Evolutionary conservation across 2,329 filamentous ascomycete species (phyloP).

Genomic region (Paecilomyces fulvus): DNA sequence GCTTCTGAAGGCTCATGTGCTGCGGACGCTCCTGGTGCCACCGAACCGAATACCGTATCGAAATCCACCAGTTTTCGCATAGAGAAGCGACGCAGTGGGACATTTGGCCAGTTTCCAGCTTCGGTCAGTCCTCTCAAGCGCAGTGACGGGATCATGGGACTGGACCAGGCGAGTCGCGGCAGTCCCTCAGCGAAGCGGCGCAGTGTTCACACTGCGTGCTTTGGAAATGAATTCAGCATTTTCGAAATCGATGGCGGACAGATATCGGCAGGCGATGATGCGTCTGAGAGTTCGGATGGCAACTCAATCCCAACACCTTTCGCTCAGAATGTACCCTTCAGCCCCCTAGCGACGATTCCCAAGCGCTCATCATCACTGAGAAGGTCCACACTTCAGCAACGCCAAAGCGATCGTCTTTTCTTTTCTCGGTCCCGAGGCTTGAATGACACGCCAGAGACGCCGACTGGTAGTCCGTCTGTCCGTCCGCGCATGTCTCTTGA

Average conservation of each 20-base stretch:
- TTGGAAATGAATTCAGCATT: constrained; percentile 60
- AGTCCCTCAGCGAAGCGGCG: constrained; percentile 87
- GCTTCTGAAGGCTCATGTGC: background rate
- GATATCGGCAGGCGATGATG: constrained; percentile 18
- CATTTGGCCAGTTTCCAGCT: constrained; percentile 43
- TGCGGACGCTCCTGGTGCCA: background rate
- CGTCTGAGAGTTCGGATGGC: constrained; percentile 19
- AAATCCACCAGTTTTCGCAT: constrained; percentile 36
- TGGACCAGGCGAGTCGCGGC: constrained; percentile 68
- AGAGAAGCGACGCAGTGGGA: constrained; percentile 42
- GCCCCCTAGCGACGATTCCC: constrained; percentile 49
- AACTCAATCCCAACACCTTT: constrained; percentile 19
- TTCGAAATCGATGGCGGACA: constrained; percentile 50
- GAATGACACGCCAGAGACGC: constrained; percentile 40
- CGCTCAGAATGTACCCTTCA: constrained; percentile 29
- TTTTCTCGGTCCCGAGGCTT: constrained; percentile 31
- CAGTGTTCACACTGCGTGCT: constrained; percentile 68
- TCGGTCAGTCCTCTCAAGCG: constrained; percentile 82
- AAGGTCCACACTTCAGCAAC: constrained; percentile 81
- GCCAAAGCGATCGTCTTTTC: constrained; percentile 60
- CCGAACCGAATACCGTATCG: constrained; percentile 15
- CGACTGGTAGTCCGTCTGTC: constrained; percentile 48
- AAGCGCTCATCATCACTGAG: constrained; percentile 69
- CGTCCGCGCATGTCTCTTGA: constrained; percentile 71
- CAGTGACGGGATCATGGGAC: constrained; percentile 79